Conservation (phyloP, 495 filamentous ascomycete species). For the Talaromyces trachyspermus region DNA sequence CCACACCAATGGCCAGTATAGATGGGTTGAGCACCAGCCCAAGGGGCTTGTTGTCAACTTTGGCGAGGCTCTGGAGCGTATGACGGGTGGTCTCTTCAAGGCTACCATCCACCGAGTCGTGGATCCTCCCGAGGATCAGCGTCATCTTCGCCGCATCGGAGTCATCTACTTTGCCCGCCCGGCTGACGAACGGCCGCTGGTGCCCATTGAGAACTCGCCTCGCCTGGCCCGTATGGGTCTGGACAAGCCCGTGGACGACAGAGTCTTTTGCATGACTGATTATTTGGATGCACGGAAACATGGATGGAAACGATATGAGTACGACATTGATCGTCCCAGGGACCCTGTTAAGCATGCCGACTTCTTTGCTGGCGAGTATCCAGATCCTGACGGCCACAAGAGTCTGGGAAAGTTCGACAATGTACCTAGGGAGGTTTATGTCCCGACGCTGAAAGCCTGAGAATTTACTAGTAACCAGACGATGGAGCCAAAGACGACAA, state of each 20-base stretch:
- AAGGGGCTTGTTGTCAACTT: constrained; percentile 27
- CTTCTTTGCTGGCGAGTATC: not conserved
- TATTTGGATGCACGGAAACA: not conserved
- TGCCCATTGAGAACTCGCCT: constrained; percentile 36
- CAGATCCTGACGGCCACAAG: not conserved
- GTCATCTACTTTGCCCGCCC: constrained; percentile 39
- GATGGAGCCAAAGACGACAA: no score
- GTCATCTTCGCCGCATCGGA: constrained; percentile 36
- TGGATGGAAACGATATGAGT: not conserved
- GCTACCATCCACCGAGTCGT: constrained; percentile 43
- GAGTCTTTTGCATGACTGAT: not conserved
- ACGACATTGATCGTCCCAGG: not conserved
- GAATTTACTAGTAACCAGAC: not conserved
- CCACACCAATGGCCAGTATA: constrained; percentile 21
- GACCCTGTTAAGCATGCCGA: not conserved
- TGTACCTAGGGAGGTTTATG: not conserved
- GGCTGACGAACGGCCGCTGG: constrained; percentile 13
- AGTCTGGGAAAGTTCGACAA: not conserved
- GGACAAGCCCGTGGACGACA: not conserved
- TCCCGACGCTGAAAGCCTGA: not conserved
- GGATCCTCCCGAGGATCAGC: constrained; percentile 37
- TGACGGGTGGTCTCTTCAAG: constrained; percentile 37
- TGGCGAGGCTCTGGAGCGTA: constrained; percentile 36
- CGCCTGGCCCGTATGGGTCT: constrained; percentile 33
- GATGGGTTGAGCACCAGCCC: not conserved